Percentiles rank a stretch among this genome's conserved stretches.
Evolutionary conservation across 2,329 filamentous ascomycete genomes (phyloP).

Genomic region (Fusarium ambrosium): DNA sequence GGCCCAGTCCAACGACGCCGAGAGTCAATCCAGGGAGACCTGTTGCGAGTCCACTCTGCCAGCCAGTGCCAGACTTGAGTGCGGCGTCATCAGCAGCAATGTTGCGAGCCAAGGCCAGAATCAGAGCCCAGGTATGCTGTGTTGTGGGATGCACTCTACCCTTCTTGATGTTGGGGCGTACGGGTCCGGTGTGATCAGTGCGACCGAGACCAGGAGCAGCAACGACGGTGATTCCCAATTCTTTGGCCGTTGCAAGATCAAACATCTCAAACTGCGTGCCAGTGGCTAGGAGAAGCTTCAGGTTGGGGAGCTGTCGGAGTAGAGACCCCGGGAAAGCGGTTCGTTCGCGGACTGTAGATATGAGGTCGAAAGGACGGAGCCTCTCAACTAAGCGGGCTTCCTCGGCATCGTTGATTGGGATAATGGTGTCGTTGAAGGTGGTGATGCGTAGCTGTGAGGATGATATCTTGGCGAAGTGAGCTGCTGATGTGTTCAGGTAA

Average conservation of each 20-base stretch:
- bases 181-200: background rate
- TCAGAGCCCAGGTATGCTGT: conserved; percentile 69
- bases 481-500: background rate
- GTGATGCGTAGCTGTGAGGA: background rate
- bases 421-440: background rate
- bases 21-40: conserved; percentile 70
- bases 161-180: conserved; percentile 20
- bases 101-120: conserved; percentile 69
- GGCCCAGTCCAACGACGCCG: conserved; percentile 72
- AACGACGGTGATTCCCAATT: background rate
- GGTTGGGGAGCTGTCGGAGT: conserved; percentile 69
- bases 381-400: background rate
- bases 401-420: background rate
- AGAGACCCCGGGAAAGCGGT: conserved; percentile 70
- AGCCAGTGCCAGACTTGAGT: background rate
- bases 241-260: conserved; percentile 56
- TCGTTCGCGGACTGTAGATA: conserved; percentile 50
- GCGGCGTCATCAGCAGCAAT: conserved; percentile 57
- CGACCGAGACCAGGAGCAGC: background rate
- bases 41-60: background rate
- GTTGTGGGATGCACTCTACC: conserved; percentile 62
- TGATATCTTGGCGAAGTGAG: background rate
- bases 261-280: conserved; percentile 71
- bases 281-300: conserved; percentile 73
- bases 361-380: background rate